These are phyloP conservation scores for Apiospora rasikravindrae DNA, from an alignment of 2,329 filamentous ascomycete genomes.

Conservation along the genomic window DNA sequence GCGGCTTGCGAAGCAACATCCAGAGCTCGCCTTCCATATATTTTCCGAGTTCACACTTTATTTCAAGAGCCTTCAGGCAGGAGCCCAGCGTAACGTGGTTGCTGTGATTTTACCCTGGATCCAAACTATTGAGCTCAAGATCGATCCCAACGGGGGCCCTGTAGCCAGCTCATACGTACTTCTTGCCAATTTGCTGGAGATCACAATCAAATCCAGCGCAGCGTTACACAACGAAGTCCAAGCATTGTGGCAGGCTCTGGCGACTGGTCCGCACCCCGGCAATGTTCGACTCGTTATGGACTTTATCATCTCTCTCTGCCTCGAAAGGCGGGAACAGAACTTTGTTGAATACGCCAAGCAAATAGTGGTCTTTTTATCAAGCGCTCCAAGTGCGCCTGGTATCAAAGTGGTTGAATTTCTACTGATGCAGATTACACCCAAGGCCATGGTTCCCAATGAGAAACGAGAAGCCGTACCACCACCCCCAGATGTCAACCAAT, in stretches of 20 bases:
- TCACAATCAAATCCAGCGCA: conserved; percentile 90
- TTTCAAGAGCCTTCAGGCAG: conserved; percentile 84
- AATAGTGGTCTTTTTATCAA: conserved; percentile 94
- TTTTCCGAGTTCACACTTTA: conserved; percentile 96
- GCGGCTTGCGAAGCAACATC: conserved; percentile 84
- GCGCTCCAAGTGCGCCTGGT: conserved; percentile 73
- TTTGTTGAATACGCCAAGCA: conserved; percentile 99
- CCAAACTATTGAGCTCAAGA: conserved; percentile 87
- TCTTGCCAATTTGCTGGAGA: conserved; percentile 91
- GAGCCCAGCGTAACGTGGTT: conserved; percentile 90
- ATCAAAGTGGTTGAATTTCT: conserved; percentile 95
- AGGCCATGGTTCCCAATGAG: conserved; percentile 94
- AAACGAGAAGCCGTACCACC: conserved; percentile 72
- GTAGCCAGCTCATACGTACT: conserved; percentile 94
- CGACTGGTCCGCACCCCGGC: conserved; percentile 87
- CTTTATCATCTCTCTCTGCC: conserved; percentile 92
- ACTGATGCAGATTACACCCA: conserved; percentile 86
- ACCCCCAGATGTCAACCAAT: conserved; percentile 72
- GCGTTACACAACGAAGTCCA: conserved; percentile 95
- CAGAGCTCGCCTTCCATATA: conserved; percentile 87
- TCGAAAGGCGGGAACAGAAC: conserved; percentile 94
- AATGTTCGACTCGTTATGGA: conserved; percentile 95
- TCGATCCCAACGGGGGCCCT: conserved; percentile 90
- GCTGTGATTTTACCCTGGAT: conserved; percentile 96
- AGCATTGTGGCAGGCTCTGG: conserved; percentile 94